A percentile compares a stretch with the other conserved stretches of the same genome.
phyloP scores from a whole-genome alignment of 2,329 filamentous ascomycete genomes.

The Purpureocillium lavendulum region DNA sequence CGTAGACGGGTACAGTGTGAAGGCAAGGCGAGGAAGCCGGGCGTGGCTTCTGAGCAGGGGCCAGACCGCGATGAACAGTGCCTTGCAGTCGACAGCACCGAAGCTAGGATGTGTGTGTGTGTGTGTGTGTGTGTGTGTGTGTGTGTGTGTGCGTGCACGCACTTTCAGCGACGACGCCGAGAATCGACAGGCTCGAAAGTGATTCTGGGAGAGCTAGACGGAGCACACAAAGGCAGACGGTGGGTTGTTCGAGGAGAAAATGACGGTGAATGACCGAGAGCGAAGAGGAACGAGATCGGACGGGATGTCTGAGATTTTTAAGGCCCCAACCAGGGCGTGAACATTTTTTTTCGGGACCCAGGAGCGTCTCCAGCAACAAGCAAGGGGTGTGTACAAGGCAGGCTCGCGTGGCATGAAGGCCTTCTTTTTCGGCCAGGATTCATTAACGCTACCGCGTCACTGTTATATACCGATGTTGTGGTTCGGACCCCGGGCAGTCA shows the following conservation, averaged over 20 bases:
- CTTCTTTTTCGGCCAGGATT: constrained; percentile 4
- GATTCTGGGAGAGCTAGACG: no score
- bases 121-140: no score
- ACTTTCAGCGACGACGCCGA: no score
- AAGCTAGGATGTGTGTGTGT: no score
- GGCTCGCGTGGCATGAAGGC: constrained; percentile 10
- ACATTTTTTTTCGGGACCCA: constrained; percentile 4
- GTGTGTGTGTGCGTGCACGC: no score
- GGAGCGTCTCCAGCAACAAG: constrained; percentile 2
- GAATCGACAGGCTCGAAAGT: no score
- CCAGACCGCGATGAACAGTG: no score
- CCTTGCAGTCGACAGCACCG: no score
- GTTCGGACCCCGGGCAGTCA: constrained; percentile 3
- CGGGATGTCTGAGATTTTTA: constrained; percentile 11
- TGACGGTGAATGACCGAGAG: neutral
- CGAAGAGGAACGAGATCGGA: constrained; percentile 3
- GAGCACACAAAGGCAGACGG: no score
- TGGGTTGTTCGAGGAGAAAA: neutral
- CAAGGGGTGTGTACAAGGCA: constrained; percentile 2
- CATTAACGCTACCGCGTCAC: neutral
- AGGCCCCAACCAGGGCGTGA: neutral
- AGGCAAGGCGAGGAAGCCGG: no score
- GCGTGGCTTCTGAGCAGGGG: no score
- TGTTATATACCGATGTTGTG: constrained; percentile 2
- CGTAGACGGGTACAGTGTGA: no score